Base-by-base conservation (phyloP, 106 monocot species). In the Dioscorea dumetorum region DNA sequence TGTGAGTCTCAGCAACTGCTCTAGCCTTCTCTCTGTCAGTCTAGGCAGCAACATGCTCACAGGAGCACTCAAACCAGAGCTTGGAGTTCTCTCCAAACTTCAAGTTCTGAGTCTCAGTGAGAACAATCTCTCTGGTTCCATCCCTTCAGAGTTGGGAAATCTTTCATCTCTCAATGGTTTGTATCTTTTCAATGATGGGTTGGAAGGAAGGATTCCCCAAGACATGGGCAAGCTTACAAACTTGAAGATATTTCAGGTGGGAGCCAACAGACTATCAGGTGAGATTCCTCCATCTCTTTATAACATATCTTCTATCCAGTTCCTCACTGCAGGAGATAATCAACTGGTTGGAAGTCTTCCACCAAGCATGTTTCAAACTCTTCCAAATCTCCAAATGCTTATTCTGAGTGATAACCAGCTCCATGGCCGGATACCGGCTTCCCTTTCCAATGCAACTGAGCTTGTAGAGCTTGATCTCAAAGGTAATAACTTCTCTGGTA, bases 211-310 rank as follows among this genome's bases (percentile, higher is more conserved):
- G 8, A 63, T 73, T 53, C 72, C 72, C 1, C 12, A 21, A 14
- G 24, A 24, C 2, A 16, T 72, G 1, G 72, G 51, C 4, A 18
- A 14, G 48, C 28, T 72, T 21, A n/a, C 33, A 41, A 48, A 1
- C 56, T 58, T 70, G 12, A 21, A 8, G 10, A 35, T 19, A 15
- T 19, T 70, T 12, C 59, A 48, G 21, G 32, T 70, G 32, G 28
- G 19, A 16, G n/a, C 4, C 34, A 70, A 70, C 58, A 9, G n/a
- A 4, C 34, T 70, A 34, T 70, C 70, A 28, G 70, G 70, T 34
- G 35, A 33, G 7, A 50, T 71, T 48, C 72, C 73, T n/a, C 17
- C 51, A 17, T 63, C 63, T 32, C 49, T 72, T 50, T 53, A 34
- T 8, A 64, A 72, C 15, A 24, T 72, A n/a, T 72, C 72, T 2